Conservation (phyloP, 208 protist genomes). For the Vickermania ingenoplastis region DNA sequence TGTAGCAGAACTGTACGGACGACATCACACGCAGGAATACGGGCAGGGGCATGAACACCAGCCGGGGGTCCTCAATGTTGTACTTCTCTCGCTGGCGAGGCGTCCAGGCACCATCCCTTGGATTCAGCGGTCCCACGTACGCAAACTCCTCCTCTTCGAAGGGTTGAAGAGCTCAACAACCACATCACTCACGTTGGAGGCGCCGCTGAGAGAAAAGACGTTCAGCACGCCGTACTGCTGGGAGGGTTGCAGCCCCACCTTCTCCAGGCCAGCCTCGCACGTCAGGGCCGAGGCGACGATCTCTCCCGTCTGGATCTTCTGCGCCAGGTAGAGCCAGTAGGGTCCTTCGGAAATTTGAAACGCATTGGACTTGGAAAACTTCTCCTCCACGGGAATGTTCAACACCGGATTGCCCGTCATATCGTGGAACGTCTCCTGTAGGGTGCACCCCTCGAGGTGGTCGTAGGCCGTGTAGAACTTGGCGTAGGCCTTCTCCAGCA, state of each 20-base stretch:
- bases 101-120: conserved; percentile 20
- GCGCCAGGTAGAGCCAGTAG: conserved; percentile 57
- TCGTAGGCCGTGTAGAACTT: conserved; percentile 55
- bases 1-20: conserved; percentile 24
- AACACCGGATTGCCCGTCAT: conserved; percentile 46
- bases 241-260: conserved; percentile 52
- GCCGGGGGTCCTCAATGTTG: conserved; percentile 14
- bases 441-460: conserved; percentile 30
- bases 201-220: conserved; percentile 62
- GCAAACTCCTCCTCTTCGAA: conserved; percentile 68
- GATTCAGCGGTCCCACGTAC: conserved; percentile 23
- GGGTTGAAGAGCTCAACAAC: conserved; percentile 61
- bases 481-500: conserved; percentile 66
- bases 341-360: conserved; percentile 18
- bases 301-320: conserved; percentile 43
- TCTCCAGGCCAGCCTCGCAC: conserved; percentile 37
- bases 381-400: conserved; percentile 30
- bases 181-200: conserved; percentile 47
- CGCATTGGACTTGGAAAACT: conserved; percentile 26
- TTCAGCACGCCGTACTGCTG: conserved; percentile 78
- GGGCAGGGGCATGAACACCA: conserved; percentile 19
- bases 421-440: conserved; percentile 45
- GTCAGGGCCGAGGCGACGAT: conserved; percentile 52
- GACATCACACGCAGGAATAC: conserved; percentile 19
- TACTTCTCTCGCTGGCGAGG: conserved; percentile 14